Evolutionary conservation across 2,329 filamentous ascomycete genomes (phyloP).

Genomic region (Pseudocercospora fuligena): DNA sequence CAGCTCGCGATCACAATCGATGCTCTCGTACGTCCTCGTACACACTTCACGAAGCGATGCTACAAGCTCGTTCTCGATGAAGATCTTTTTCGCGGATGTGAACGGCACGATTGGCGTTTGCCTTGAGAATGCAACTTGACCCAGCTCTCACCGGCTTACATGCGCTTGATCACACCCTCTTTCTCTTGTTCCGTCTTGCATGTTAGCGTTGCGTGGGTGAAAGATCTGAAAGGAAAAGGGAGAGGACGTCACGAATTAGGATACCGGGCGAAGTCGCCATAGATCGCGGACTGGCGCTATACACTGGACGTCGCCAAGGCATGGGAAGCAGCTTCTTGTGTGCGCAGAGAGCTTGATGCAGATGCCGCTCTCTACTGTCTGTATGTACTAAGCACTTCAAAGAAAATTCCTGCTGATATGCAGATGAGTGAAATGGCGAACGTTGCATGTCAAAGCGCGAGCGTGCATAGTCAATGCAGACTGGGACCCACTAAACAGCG

Average conservation of each 20-base stretch:
- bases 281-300: conserved; percentile 1
- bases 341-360: not conserved
- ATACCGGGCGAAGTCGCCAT: conserved; percentile 7
- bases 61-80: not conserved
- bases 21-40: not conserved
- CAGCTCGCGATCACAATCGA: not conserved
- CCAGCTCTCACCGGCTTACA: not conserved
- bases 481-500: too few species aligned
- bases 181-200: not conserved
- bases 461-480: too few species aligned
- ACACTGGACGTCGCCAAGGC: not conserved
- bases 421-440: not conserved
- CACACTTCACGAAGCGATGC: not conserved
- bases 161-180: not conserved
- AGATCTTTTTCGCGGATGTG: not conserved
- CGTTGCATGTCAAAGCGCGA: not conserved
- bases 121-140: not conserved
- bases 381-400: not conserved
- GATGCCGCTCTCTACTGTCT: not conserved
- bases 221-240: conserved; percentile 5
- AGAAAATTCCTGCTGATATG: not conserved
- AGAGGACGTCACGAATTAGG: not conserved
- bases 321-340: not conserved
- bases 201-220: conserved; percentile 1
- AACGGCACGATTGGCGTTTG: not conserved